Evolutionary conservation across 2,329 filamentous ascomycete genomes (phyloP), one percentile per base, ranked within the genome.

Genomic region (Cyphellophora attinorum): DNA sequence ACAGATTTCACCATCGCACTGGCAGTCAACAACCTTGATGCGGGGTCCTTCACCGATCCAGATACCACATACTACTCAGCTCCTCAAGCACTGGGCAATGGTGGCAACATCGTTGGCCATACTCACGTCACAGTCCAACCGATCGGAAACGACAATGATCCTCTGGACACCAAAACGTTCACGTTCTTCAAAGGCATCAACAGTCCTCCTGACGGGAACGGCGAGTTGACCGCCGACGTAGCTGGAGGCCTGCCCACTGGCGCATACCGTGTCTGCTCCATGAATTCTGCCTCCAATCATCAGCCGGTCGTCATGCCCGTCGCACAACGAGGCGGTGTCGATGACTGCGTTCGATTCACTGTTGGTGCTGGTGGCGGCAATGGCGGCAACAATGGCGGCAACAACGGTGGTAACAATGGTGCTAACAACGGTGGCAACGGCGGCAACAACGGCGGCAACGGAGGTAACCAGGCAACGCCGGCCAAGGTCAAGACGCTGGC

Each of bases 211-310:
- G 67, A 79, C 47, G 68, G 67, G 19, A 48, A 70, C 2, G 74
- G 74, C 33, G 58, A 64, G 4, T 60, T 80, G 8, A 55, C 60
- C 10, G 69, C 74, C 25, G 57, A 53, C 2, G 75, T 80, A 15
- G 57, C 60, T 1, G 71, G 67, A 37, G 76, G 75, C 49, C 68
- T 80, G 3, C 72, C 74, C 3, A 61, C 65, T 3, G 75, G 76
- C 21, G 74, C 72, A 60, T 81, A 79, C 60, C 73, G 76, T 47
- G 58, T 77, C 41, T 81, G 76, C 65, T 74, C 70, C 49, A 76
- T 81, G 70, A 65, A 68, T 17, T 59, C 67, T 40, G 59, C 76
- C n/a, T 61, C 72, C 46, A 81, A 80, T 62, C 76, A 81, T 51
- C 70, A 74, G 52, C 70, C 69, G 11, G 71, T 74, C 2, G 47